These are phyloP conservation scores for Protostelium mycophagum DNA, from an alignment of 78 protist species.

Conservation along the genomic window DNA sequence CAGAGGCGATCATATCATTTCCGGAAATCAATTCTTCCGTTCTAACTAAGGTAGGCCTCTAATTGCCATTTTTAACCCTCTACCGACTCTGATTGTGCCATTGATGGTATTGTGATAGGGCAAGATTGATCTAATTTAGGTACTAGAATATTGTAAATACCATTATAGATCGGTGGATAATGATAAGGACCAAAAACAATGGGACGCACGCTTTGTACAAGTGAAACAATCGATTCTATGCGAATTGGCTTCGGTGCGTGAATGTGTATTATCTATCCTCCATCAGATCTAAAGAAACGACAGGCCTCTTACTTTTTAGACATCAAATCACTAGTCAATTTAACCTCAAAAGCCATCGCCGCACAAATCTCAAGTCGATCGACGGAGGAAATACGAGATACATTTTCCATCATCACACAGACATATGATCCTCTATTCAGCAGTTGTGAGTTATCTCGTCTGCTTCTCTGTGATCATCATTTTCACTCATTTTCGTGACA, in stretches of 20 bases:
- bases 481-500: not conserved
- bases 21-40: not conserved
- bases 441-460: not conserved
- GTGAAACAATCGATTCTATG: not conserved
- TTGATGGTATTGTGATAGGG: not conserved
- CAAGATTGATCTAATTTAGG: not conserved
- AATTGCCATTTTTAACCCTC: too few species aligned
- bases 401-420: not conserved
- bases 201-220: not conserved
- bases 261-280: not conserved
- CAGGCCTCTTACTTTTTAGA: not conserved
- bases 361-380: not conserved
- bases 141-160: not conserved
- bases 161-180: not conserved
- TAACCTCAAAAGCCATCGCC: not conserved
- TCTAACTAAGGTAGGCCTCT: not conserved
- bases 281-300: not conserved
- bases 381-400: not conserved
- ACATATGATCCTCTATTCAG: not conserved
- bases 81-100: too few species aligned
- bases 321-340: not conserved
- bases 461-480: not conserved
- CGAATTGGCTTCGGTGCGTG: not conserved
- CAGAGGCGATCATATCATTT: not conserved
- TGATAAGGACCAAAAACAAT: not conserved